Base-by-base conservation (phyloP, 2,329 filamentous ascomycete genomes). In the Aspergillus terreus region DNA sequence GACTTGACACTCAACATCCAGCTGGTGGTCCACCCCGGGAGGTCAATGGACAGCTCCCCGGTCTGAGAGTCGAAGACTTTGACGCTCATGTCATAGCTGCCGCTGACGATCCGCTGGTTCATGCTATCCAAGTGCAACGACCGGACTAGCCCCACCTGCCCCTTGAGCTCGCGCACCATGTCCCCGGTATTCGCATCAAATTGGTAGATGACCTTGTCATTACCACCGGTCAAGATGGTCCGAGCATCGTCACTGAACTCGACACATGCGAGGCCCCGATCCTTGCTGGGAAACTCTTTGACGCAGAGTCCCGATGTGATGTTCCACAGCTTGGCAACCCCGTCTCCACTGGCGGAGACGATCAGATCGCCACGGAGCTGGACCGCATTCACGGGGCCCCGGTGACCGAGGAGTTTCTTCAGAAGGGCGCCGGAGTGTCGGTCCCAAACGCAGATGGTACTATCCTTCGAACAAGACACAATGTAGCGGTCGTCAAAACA, bases 1-100 rank as follows among this genome's bases (percentile, higher is more conserved):
- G 89, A 92, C 79, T 96, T 96, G 47, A 94, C 94, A 58, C 90
- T 92, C 53, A 99, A 76, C 65, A 99, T 95, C 94, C 94, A 99
- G 72, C 90, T 95, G 10, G 87, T 87, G 52, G 96, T 95, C 91
- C 92, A 97, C 60, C 88, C 85, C n/a, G 91, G 88, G 63, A 96
- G 92, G 61, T 91, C 86, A 56, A 95, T 82, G 54, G 92, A 81
- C 60, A 90, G 80, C 44, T 85, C 77, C 32, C 92, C 92, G 2
- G 86, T 87, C 58, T 86, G 84, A 73, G 94, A 87, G 68, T 96
- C 88, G 72, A 91, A 96, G 1, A 97, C 90, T 68, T 95, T 95
- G 68, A 99, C 92, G 63, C 92, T 92, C 62, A 90, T 89, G 68
- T 99, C 94, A 70, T 99, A 99, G 67, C 88, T 94, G 15, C 90